Evolutionary conservation across 2,329 filamentous ascomycete species (phyloP).

Genomic region (Botrytis squamosa): DNA sequence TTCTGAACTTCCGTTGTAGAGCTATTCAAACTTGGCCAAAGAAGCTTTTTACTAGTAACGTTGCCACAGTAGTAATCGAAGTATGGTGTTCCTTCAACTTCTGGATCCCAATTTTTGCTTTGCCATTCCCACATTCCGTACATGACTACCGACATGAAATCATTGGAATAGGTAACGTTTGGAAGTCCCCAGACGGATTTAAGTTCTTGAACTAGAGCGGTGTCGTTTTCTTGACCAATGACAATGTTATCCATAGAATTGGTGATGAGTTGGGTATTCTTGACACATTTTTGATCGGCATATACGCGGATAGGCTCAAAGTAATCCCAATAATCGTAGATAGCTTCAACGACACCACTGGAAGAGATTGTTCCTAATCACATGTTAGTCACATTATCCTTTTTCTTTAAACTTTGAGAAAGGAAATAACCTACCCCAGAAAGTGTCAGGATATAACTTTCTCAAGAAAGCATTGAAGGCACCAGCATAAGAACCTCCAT

Average conservation of each 20-base stretch:
- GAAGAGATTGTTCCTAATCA: constrained; percentile 64
- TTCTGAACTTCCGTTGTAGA: constrained; percentile 63
- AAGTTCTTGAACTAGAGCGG: constrained; percentile 42
- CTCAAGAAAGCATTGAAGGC: constrained; percentile 75
- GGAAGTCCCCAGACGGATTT: constrained; percentile 54
- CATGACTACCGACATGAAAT: constrained; percentile 52
- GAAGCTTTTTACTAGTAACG: constrained; percentile 47
- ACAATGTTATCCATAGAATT: constrained; percentile 60
- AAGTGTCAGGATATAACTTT: constrained; percentile 73
- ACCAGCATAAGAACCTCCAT: constrained; percentile 82
- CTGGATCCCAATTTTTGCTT: constrained; percentile 59
- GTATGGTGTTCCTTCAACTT: constrained; percentile 44
- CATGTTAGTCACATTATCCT: constrained; percentile 2
- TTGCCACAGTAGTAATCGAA: constrained; percentile 57
- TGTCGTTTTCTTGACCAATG: constrained; percentile 46
- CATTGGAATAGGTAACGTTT: constrained; percentile 44
- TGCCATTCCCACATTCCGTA: constrained; percentile 53
- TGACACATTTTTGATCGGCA: constrained; percentile 61
- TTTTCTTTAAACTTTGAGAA: not conserved
- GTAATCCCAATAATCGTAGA: constrained; percentile 73
- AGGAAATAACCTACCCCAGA: constrained; percentile 54
- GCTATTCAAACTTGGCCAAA: constrained; percentile 61
- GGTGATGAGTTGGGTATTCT: constrained; percentile 59
- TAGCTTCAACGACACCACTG: constrained; percentile 74
- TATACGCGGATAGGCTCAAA: constrained; percentile 57